Base-by-base conservation (phyloP, 345 rosid genomes). In the Gossypium australe region DNA sequence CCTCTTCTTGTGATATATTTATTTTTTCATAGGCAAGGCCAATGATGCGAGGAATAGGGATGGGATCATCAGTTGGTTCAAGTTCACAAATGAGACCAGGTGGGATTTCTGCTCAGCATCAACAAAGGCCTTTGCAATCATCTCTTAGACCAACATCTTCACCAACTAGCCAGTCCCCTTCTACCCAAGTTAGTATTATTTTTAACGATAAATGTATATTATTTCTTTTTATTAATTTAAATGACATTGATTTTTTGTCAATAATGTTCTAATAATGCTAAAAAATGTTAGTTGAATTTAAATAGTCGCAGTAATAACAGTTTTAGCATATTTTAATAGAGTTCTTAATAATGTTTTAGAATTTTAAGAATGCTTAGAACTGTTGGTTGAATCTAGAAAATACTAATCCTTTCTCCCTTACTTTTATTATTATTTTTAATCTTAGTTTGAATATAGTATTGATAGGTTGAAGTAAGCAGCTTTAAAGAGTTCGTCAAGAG, bases 101-200 rank as follows among this genome's bases (percentile, higher is more conserved):
- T 84, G 94, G 90, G 56, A 80, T 89, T 80, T 52, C 88, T 81
- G 77, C 67, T 8, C 93, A 83, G 75, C 98, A 89, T 80, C 97
- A 85, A 74, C 92, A 81, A 83, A 94, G 96, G 71, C 89, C 98
- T n/a, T 57, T 79, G 75, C 98, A 82, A 52, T 77, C 98, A 57
- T 71, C 92, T 78, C 70, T 87, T 55, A 85, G 93, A 68, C 88
- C 95, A 20, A 72, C 86, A 18, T 65, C 90, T 57, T 83, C 96
- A 67, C 84, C 91, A 51, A 89, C 34, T 81, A 86, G 79, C 72
- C 91, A 81, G 58, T 57, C 94, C 67, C 75, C 90, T 63, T 72
- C 81, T 72, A 69, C 88, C 53, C 98, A 89, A 83, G 98, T 94
- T 29, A 75, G 94, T 84, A 55, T 55, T 55, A 6, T 55, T 22